A percentile compares a stretch with the other conserved stretches of the same genome.
Evolutionary conservation across 140 eudicot genomes (phyloP).

Genomic region (Eryngium alpinum): DNA sequence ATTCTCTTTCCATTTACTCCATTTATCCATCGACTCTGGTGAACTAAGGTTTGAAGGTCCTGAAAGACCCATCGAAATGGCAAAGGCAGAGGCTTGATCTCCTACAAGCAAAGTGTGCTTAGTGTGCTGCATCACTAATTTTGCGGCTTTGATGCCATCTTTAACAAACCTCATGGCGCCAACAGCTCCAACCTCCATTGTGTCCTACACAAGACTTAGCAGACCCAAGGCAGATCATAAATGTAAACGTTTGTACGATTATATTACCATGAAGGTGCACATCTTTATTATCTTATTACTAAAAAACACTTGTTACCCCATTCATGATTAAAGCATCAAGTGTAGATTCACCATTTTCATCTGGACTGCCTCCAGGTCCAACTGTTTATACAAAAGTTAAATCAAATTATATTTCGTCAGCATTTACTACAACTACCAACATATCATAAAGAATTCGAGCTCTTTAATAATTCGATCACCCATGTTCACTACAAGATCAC

Average conservation of each 20-base stretch:
- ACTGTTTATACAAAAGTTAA: constrained; percentile 34
- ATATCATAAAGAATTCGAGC: background rate
- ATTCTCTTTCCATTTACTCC: constrained; percentile 73
- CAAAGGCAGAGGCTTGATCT: constrained; percentile 76
- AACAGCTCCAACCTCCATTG: constrained; percentile 99
- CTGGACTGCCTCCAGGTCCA: constrained; percentile 99
- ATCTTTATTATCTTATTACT: background rate
- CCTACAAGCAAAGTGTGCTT: constrained; percentile 93
- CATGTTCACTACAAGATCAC: too few relatives aligned
- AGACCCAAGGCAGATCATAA: constrained; percentile 22
- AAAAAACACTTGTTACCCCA: constrained; percentile 54
- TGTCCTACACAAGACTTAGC: constrained; percentile 72
- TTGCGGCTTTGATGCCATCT: constrained; percentile 87
- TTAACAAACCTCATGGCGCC: constrained; percentile 84
- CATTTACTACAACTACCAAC: background rate
- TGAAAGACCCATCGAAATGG: constrained; percentile 91
- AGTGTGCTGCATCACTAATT: constrained; percentile 77
- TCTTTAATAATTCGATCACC: background rate
- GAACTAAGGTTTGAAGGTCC: constrained; percentile 95
- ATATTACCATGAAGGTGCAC: constrained; percentile 1
- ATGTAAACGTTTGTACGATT: background rate
- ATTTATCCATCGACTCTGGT: constrained; percentile 64
- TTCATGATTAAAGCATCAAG: constrained; percentile 89
- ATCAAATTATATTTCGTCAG: background rate
- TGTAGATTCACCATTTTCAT: constrained; percentile 87